Evolutionary conservation across 257 asterid genomes (phyloP), one percentile per base, ranked within the genome.

Genomic region (Solanum clarkiae): DNA sequence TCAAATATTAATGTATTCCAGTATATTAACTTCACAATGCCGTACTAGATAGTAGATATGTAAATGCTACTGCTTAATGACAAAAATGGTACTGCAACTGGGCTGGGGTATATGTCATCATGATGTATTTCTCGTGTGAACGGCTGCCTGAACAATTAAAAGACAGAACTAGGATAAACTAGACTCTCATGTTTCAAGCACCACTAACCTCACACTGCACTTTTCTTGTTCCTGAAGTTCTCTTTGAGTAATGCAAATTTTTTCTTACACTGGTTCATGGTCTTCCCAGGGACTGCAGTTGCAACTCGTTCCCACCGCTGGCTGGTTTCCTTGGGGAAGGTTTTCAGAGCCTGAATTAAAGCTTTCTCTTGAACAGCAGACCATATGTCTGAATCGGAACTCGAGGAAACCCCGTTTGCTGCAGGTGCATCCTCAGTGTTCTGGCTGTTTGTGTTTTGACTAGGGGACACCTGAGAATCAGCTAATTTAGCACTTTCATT

Each of bases 271-370:
- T 92, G 97, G 87, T 72, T 86, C 36, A 92, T 87, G 2, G 92
- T 89, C 91, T 93, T 96, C 49, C 98, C 98, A 2, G 94, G 95
- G 84, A 96, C 98, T 36, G 97, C 98, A 49, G 95, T 90, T 24
- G 97, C 94, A 10, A 96, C 91, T 3, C 93, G 94, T 86, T 96
- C 99, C 98, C 99, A 96, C 2, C 99, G 87, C 86, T 96, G 97
- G 89, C 84, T 92, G 55, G 92, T 87, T 54, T 95, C 99, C 87
- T 93, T 96, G 12, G 98, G 97, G 84, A 96, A 91, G 84, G 98
- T 92, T 90, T 95, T 96, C 56, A 96, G 91, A 69, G 99, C 99
- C 85, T 94, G 97, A 86, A 96, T 80, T 90, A 96, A 81, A 7
- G 97, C 97, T 88, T 91, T 92, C 89, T 96, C 98, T 82, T 96